Percentiles rank a stretch among this genome's conserved stretches.
Evolutionary conservation across 75 land plant species (phyloP).

Genomic region (Azolla pinnata): DNA sequence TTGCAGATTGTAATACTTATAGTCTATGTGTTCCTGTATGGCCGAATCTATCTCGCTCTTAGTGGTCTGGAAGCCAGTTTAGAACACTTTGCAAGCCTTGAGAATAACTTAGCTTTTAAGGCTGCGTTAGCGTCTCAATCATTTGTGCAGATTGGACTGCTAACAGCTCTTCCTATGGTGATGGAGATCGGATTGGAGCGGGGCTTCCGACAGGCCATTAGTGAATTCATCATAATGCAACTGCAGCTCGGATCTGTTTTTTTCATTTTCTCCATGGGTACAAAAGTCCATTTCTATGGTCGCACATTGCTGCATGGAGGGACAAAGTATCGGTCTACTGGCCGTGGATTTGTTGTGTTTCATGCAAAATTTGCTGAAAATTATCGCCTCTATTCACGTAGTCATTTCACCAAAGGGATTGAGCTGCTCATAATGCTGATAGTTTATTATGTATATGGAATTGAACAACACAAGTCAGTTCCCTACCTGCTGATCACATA

Average conservation of each 20-base stretch:
- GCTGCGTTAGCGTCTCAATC: conserved; percentile 87
- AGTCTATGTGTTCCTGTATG: conserved; percentile 84
- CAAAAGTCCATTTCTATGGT: conserved; percentile 91
- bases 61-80: conserved; percentile 77
- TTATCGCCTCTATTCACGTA: conserved; percentile 85
- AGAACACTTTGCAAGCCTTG: conserved; percentile 33
- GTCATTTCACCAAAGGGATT: conserved; percentile 90
- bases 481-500: conserved; percentile 69
- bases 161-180: conserved; percentile 91
- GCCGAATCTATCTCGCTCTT: conserved; percentile 76
- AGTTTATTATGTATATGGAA: conserved; percentile 69
- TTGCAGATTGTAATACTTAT: conserved; percentile 83
- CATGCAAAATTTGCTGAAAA: conserved; percentile 96
- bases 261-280: conserved; percentile 95
- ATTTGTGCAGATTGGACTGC: conserved; percentile 83
- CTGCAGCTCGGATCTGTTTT: conserved; percentile 93
- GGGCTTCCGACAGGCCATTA: conserved; percentile 79
- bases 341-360: conserved; percentile 89
- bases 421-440: conserved; percentile 72
- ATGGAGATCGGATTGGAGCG: conserved; percentile 96
- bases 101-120: conserved; percentile 54
- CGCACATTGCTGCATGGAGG: conserved; percentile 94
- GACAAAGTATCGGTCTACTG: conserved; percentile 83
- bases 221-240: conserved; percentile 90
- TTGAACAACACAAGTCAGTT: conserved; percentile 45